Conservation (phyloP, 1,284 basidiomycete genomes). For the Rhodotorula sp. region DNA sequence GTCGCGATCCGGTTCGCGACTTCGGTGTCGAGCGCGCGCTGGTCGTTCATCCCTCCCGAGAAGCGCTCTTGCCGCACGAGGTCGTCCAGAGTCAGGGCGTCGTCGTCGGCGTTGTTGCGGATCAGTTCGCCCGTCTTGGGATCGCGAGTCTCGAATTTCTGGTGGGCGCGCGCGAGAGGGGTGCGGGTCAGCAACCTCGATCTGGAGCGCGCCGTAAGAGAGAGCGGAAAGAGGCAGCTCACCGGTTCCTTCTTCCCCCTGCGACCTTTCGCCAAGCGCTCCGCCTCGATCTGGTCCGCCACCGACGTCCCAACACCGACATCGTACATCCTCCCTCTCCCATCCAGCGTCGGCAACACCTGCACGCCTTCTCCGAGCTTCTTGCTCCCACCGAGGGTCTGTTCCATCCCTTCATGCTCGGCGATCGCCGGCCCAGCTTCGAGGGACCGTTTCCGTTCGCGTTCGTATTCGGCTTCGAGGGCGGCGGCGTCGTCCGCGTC, state of each 20-base stretch:
- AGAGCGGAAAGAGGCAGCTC: conserved; percentile 7
- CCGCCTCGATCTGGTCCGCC: conserved; percentile 53
- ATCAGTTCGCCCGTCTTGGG: conserved; percentile 81
- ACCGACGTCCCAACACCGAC: conserved; percentile 65
- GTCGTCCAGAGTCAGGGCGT: conserved; percentile 79
- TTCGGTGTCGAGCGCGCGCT: conserved; percentile 87
- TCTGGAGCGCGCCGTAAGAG: neutral
- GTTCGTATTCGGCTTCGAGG: conserved; percentile 81
- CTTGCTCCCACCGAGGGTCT: conserved; percentile 26
- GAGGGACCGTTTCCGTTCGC: conserved; percentile 56
- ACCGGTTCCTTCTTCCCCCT: conserved; percentile 73
- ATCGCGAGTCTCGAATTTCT: conserved; percentile 76
- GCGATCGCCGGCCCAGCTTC: conserved; percentile 17
- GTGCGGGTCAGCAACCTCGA: neutral
- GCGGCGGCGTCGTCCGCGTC: conserved; percentile 62
- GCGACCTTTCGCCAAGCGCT: conserved; percentile 62
- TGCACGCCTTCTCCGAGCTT: conserved; percentile 59
- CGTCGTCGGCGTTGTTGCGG: conserved; percentile 81
- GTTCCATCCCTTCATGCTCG: conserved; percentile 38
- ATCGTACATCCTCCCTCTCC: conserved; percentile 82
- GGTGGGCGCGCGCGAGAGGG: neutral
- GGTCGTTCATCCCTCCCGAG: conserved; percentile 79
- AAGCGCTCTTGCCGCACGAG: conserved; percentile 91
- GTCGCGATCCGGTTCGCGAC: conserved; percentile 82
- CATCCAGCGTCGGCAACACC: conserved; percentile 87